Evolutionary conservation across 805 yeast genomes (phyloP).

Genomic region (Pichia rugopelliculosa): DNA sequence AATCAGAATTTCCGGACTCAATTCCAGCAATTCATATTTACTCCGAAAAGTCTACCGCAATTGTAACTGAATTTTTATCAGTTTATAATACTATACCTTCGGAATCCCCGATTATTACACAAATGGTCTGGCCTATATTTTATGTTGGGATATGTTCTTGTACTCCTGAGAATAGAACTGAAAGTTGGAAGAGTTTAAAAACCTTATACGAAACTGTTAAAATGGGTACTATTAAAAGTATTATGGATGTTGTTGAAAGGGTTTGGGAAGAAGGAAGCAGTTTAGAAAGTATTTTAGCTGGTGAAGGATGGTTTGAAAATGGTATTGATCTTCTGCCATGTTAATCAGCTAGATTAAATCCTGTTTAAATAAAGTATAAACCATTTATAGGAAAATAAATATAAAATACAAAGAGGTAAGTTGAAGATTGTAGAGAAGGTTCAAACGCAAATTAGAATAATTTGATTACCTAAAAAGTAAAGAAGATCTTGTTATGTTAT

Average conservation of each 20-base stretch:
- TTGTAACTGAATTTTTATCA: constrained; percentile 39
- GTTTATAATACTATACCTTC: constrained; percentile 40
- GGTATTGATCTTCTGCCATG: constrained; percentile 46
- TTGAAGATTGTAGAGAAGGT: too few species aligned
- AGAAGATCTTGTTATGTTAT: too few species aligned
- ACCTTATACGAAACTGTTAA: constrained; percentile 40
- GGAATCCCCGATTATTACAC: constrained; percentile 43
- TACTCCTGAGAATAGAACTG: constrained; percentile 26
- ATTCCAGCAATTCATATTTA: constrained; percentile 13
- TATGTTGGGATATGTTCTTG: constrained; percentile 41
- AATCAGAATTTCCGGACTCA: constrained; percentile 7
- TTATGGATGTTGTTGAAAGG: constrained; percentile 35
- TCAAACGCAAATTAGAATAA: too few species aligned
- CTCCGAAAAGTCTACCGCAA: constrained; percentile 24
- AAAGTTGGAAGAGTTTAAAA: constrained; percentile 31
- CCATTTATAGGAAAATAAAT: too few species aligned
- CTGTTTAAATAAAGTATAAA: too few species aligned
- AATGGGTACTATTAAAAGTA: constrained; percentile 46
- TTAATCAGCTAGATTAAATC: background rate
- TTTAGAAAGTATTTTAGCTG: constrained; percentile 36
- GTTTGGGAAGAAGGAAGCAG: constrained; percentile 40
- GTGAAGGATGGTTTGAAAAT: constrained; percentile 39
- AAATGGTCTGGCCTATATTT: constrained; percentile 59
- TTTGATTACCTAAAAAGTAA: too few species aligned
- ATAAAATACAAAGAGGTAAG: too few species aligned